A percentile compares a stretch with the other conserved stretches of the same genome.
phyloP scores from a whole-genome alignment of 2,329 filamentous ascomycete genomes.

The Trichoderma gracile region DNA sequence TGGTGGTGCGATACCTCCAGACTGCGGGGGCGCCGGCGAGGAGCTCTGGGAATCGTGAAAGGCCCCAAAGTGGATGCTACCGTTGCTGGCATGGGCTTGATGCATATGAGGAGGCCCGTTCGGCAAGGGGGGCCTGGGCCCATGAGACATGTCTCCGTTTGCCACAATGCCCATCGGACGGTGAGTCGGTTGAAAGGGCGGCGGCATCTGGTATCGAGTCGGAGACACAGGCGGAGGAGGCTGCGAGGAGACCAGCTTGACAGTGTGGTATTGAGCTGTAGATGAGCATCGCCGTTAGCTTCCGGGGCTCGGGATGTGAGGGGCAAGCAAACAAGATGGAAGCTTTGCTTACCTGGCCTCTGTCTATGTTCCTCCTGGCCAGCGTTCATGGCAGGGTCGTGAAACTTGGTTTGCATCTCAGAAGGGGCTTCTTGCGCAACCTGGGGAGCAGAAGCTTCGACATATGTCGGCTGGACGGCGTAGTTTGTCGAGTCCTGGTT shows the following conservation, averaged over 20 bases:
- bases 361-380: conserved; percentile 22
- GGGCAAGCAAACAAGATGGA: not conserved
- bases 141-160: conserved; percentile 40
- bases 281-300: not conserved
- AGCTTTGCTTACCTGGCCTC: conserved; percentile 29
- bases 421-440: conserved; percentile 14
- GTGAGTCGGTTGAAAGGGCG: conserved; percentile 44
- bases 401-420: conserved; percentile 16
- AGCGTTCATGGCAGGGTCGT: conserved; percentile 2
- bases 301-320: not conserved
- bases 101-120: conserved; percentile 44
- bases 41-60: conserved; percentile 58
- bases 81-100: conserved; percentile 55
- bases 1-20: conserved; percentile 50
- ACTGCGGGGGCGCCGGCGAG: conserved; percentile 56
- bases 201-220: conserved; percentile 47
- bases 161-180: conserved; percentile 35
- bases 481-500: not conserved
- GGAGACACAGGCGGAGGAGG: conserved; percentile 39
- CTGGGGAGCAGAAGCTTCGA: conserved; percentile 3
- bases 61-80: conserved; percentile 58
- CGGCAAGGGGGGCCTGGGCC: conserved; percentile 37
- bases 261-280: conserved; percentile 15
- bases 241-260: conserved; percentile 28
- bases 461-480: conserved; percentile 13